A percentile compares a stretch with the other conserved stretches of the same genome.
phyloP scores from a whole-genome alignment of 176 grass and related monocot genomes.

The Themeda triandra region DNA sequence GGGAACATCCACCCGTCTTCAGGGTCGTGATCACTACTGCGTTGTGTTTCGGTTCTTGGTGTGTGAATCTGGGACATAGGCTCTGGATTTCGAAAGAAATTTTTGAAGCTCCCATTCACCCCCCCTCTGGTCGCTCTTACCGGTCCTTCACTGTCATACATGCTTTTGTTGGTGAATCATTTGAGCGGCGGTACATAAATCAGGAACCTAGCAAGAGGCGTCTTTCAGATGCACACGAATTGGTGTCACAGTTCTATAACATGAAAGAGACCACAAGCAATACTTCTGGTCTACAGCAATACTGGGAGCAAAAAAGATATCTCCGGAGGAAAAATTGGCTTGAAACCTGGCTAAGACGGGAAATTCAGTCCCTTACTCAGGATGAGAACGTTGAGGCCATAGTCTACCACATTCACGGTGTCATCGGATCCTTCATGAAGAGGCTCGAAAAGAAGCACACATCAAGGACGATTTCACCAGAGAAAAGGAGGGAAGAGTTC shows the following conservation, averaged over 20 bases:
- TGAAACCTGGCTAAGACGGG: constrained; percentile 50
- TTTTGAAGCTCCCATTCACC: too few species aligned
- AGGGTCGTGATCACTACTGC: too few species aligned
- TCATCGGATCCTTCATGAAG: constrained; percentile 76
- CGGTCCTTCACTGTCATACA: too few species aligned
- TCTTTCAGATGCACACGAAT: constrained; percentile 34
- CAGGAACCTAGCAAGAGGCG: constrained; percentile 53
- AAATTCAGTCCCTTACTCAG: constrained; percentile 60
- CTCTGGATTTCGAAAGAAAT: too few species aligned
- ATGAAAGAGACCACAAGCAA: constrained; percentile 22
- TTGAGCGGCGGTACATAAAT: constrained; percentile 40
- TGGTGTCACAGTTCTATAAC: constrained; percentile 42
- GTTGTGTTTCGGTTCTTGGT: too few species aligned
- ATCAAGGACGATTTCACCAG: constrained; percentile 9
- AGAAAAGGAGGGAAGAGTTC: constrained; percentile 61
- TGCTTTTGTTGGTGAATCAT: constrained; percentile 49
- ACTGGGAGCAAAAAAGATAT: constrained; percentile 45
- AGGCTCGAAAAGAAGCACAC: constrained; percentile 36
- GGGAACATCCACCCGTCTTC: too few species aligned
- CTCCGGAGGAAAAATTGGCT: constrained; percentile 44
- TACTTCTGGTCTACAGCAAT: constrained; percentile 22
- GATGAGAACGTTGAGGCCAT: constrained; percentile 69
- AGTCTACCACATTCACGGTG: constrained; percentile 78
- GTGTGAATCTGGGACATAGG: too few species aligned
- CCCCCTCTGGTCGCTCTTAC: too few species aligned